phyloP scores from a whole-genome alignment of 1,284 basidiomycete genomes.

The Sphagnurus paluster region DNA sequence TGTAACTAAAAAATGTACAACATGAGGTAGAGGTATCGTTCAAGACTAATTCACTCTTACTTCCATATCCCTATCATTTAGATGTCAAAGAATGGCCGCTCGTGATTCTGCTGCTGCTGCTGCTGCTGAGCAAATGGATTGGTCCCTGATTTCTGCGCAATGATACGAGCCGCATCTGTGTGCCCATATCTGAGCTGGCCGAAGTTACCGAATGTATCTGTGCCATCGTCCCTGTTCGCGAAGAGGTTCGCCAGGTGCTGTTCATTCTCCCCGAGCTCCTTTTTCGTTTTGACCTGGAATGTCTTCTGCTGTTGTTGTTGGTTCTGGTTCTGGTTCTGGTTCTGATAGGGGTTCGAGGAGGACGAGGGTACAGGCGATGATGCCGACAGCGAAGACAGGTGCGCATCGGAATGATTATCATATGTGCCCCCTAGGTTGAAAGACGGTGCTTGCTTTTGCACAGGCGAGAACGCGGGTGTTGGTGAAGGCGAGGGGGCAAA shows the following conservation, averaged over 20 bases:
- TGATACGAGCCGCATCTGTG: constrained; percentile 57
- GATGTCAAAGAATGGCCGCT: constrained; percentile 87
- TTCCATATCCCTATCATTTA: too few species aligned
- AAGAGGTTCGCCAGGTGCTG: constrained; percentile 77
- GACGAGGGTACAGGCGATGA: constrained; percentile 37
- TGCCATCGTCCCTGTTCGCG: constrained; percentile 84
- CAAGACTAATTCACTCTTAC: too few species aligned
- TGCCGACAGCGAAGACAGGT: constrained; percentile 39
- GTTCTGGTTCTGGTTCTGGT: constrained; percentile 28
- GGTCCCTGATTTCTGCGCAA: constrained; percentile 61
- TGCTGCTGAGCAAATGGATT: constrained; percentile 73
- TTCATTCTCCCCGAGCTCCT: constrained; percentile 64
- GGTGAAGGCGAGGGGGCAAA: constrained; percentile 62
- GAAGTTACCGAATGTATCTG: constrained; percentile 92
- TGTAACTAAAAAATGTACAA: too few species aligned
- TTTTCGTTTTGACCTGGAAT: constrained; percentile 42
- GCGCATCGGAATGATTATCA: constrained; percentile 37
- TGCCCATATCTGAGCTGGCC: constrained; percentile 76
- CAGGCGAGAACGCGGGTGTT: constrained; percentile 35
- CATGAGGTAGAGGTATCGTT: too few species aligned
- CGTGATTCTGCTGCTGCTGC: constrained; percentile 53
- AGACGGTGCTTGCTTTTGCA: constrained; percentile 35
- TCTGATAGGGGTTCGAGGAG: constrained; percentile 24
- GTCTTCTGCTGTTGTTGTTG: constrained; percentile 29
- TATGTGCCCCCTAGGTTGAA: constrained; percentile 71